Percentiles rank a stretch among this genome's conserved stretches.
Evolutionary conservation across 2,329 filamentous ascomycete species (phyloP).

Genomic region (Fusarium avenaceum): DNA sequence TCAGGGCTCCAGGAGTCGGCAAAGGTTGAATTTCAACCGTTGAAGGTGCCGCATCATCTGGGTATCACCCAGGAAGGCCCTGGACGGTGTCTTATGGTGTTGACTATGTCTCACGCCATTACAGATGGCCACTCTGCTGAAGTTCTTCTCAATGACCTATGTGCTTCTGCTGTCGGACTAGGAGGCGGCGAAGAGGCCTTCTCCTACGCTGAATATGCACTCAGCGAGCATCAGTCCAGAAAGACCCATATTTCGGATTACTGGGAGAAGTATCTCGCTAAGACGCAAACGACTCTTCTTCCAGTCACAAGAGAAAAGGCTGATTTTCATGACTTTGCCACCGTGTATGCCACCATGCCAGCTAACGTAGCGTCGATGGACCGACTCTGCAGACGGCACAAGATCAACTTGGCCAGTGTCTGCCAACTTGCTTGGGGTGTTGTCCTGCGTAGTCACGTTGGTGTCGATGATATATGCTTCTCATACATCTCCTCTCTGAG

Average conservation of each 20-base stretch:
- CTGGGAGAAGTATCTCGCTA: neutral
- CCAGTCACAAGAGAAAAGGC: neutral
- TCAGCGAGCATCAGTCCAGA: neutral
- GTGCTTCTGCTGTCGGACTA: neutral
- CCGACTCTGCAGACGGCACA: neutral
- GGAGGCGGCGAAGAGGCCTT: conserved; percentile 4
- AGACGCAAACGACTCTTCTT: conserved; percentile 1
- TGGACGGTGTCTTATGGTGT: neutral
- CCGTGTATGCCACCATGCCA: neutral
- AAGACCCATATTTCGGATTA: neutral
- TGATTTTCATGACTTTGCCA: neutral
- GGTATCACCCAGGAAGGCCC: neutral
- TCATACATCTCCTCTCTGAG: conserved; percentile 2
- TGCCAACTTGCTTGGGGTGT: conserved; percentile 10
- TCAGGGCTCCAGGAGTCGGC: neutral
- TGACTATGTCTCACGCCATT: conserved; percentile 16
- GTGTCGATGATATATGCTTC: neutral
- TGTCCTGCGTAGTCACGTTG: neutral
- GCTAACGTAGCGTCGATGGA: neutral
- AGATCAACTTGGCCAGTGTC: conserved; percentile 1
- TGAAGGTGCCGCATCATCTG: neutral
- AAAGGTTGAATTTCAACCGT: neutral
- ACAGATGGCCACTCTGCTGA: conserved; percentile 21
- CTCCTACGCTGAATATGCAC: conserved; percentile 4
- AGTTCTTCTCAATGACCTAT: conserved; percentile 16